phyloP scores from a whole-genome alignment of 116 monocot species.

The Iris pallida region DNA sequence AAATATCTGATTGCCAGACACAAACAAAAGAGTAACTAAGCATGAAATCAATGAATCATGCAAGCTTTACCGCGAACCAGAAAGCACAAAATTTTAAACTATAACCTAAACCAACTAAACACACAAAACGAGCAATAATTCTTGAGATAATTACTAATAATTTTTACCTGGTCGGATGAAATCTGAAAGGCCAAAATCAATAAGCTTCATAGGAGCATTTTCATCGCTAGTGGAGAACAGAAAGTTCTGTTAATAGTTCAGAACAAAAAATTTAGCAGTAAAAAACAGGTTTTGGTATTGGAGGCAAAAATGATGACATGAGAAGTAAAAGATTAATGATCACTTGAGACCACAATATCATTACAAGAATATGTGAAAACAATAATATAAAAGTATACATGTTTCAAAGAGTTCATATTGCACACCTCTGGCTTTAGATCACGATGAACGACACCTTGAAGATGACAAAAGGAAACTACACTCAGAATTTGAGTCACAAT shows the following conservation, averaged over 20 bases:
- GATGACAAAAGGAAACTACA: constrained; percentile 88
- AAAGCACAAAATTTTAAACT: too few species aligned
- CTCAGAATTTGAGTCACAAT: constrained; percentile 75
- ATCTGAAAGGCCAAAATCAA: constrained; percentile 93
- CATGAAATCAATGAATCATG: too few species aligned
- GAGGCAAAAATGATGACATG: too few species aligned
- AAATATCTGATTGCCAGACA: too few species aligned
- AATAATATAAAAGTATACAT: neutral
- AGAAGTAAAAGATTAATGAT: too few species aligned
- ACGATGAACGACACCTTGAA: constrained; percentile 97
- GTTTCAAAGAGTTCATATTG: too few species aligned
- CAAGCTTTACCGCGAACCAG: too few species aligned
- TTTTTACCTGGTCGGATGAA: constrained; percentile 73
- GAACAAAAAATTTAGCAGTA: neutral
- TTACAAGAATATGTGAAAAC: neutral
- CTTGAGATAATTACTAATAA: neutral
- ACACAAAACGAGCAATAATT: neutral
- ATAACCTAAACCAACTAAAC: too few species aligned
- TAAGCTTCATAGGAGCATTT: constrained; percentile 74
- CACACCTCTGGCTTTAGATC: constrained; percentile 92
- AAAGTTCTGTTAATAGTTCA: constrained; percentile 59
- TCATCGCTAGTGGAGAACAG: constrained; percentile 76
- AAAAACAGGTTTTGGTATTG: neutral
- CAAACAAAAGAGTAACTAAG: too few species aligned
- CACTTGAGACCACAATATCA: too few species aligned